Base-by-base conservation (phyloP, 805 yeast species). In the Metschnikowia reukaufii region DNA sequence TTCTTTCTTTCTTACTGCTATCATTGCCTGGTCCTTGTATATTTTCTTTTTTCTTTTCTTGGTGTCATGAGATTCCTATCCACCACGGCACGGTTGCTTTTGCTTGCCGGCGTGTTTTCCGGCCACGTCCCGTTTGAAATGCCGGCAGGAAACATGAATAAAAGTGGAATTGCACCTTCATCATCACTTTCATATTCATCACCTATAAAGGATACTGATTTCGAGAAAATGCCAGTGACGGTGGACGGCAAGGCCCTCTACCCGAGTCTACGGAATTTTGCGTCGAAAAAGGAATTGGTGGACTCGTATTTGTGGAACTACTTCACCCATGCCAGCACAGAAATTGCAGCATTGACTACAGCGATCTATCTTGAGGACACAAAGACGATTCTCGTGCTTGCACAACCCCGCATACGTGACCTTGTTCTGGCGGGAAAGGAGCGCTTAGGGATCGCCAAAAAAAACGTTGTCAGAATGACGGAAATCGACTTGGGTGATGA, bases 401-500 rank as follows among this genome's bases (percentile, higher is more conserved):
- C 37, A 15, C 45, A 39, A 15, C 42, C 45, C 19, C 30, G 31
- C 18, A 21, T 36, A 21, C 38, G 38, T 15, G 44, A 39, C 20
- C 41, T 39, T 12, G 35, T 41, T 6, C n/a, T 38, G 20, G 30
- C 44, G 31, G 49, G 45, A 8, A 43, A 46, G 19, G 35, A 39
- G 43, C 32, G 42, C 29, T 13, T 45, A 12, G 43, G 48, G 9
- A 18, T 31, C 13, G 12, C 39, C 13, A 15, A 21, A 5, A 20
- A 9, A 6, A 25, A 8, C 17, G 39, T 19, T 12, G 35, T 52
- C 17, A 13, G 12, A 13, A 18, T 52, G 38, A 37, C 42, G n/a
- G 56, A 52, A 21, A 38, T 50, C 31, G 50, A 48, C 19, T 45
- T 52, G 45, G 56, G 56, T 27, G 13, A 10, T 17, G 50, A 50